These are phyloP conservation scores for Sporothrix humicola DNA, from an alignment of 2,329 filamentous ascomycete species.

Conservation along the genomic window DNA sequence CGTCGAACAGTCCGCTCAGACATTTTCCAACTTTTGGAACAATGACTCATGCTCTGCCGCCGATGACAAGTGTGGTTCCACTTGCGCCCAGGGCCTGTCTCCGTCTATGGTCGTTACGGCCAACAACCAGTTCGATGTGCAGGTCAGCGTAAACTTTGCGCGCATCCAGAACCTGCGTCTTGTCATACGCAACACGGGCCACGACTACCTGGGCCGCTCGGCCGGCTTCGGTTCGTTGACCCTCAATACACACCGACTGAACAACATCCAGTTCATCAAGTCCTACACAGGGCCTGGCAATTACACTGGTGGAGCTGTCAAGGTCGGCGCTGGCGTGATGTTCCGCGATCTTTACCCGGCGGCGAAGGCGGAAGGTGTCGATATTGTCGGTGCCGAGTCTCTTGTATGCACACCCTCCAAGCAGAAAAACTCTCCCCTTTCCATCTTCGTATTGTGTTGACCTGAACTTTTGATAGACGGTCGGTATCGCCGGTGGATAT, in stretches of 20 bases:
- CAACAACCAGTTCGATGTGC: slow-evolving; percentile 40
- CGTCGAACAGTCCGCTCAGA: slow-evolving; percentile 41
- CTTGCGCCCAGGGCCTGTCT: slow-evolving; percentile 50
- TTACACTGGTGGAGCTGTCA: slow-evolving; percentile 55
- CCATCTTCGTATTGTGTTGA: not conserved
- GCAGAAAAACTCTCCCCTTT: not conserved
- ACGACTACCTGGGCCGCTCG: slow-evolving; percentile 62
- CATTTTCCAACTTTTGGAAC: slow-evolving; percentile 38
- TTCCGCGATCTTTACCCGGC: slow-evolving; percentile 50
- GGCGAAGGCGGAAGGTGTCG: slow-evolving; percentile 49
- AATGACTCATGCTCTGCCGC: slow-evolving; percentile 32
- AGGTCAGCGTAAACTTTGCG: slow-evolving; percentile 50
- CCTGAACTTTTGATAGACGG: slow-evolving; percentile 24
- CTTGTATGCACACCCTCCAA: slow-evolving; percentile 38
- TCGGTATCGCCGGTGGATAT: slow-evolving; percentile 59
- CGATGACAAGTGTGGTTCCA: slow-evolving; percentile 41
- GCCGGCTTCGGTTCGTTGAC: slow-evolving; percentile 63
- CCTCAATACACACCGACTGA: slow-evolving; percentile 61
- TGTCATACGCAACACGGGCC: slow-evolving; percentile 61
- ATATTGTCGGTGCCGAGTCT: slow-evolving; percentile 57
- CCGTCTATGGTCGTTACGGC: slow-evolving; percentile 44
- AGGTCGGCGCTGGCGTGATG: slow-evolving; percentile 56
- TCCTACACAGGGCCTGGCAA: slow-evolving; percentile 43
- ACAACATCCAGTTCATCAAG: slow-evolving; percentile 50
- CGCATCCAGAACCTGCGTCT: slow-evolving; percentile 56